Evolutionary conservation across 1,139 yeast species (phyloP), one percentile per base, ranked within the genome.

Genomic region (Waltiozyma solani): DNA sequence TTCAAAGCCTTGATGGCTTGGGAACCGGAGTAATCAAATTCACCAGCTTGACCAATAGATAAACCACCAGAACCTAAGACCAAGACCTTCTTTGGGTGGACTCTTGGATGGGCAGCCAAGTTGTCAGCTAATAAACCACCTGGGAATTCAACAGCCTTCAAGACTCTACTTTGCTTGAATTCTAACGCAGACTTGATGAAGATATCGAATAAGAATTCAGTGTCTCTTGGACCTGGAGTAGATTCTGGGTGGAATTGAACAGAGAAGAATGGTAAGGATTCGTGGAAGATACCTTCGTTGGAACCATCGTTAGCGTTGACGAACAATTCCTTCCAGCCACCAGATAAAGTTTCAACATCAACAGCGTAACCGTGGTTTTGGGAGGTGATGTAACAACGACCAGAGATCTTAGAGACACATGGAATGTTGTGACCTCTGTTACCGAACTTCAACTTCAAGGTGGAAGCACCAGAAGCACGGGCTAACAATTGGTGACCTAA

Each of bases 341-440:
- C 47, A 13, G 63, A 48, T 57, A 93, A 73, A 40, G 96, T 76
- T 36, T 67, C 61, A 41, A 79, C 74, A 61, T 93, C 96, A 48
- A 93, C 99, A 39, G 98, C 99, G 61, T 68, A 93, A 66, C 99
- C 99, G 66, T 93, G 99, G 63, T 93, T 93, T 69, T 93, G 99
- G 37, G 97, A 91, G 36, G 98, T 93, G 63, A 93, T 93, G 71
- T 93, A 89, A 73, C 99, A 93, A 63, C 95, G 78, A 40, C 98
- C 98, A 45, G 87, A 81, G 50, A 87, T 75, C 46, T 91, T 71
- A 40, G 95, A 85, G 43, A 96, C 86, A 70, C 96, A 89, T 48
- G 99, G 99, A 53, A 93, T 93, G 63, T 93, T 93, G 69, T 93
- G 99, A 59, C 97, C 99, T 74, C 99, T 89, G 73, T 93, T 93